These are phyloP conservation scores for Neurospora tetraspora DNA, from an alignment of 495 filamentous ascomycete genomes.

Conservation along the genomic window DNA sequence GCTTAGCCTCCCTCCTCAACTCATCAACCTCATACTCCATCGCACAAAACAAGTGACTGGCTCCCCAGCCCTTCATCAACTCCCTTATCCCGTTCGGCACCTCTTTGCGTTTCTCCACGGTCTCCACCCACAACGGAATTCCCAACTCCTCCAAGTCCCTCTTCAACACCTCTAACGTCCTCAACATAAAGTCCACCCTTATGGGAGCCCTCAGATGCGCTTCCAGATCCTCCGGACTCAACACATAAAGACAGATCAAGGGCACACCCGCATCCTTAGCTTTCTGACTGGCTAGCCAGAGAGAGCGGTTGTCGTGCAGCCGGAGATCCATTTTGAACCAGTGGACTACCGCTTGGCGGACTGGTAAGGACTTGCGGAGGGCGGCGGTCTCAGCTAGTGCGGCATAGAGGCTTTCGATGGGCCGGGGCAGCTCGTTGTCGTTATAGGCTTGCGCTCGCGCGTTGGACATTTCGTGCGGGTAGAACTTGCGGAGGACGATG, in stretches of 20 bases:
- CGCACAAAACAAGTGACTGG: conserved; percentile 61
- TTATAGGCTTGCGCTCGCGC: conserved; percentile 63
- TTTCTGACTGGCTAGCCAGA: conserved; percentile 56
- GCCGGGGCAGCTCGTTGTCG: conserved; percentile 52
- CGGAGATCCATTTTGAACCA: conserved; percentile 88
- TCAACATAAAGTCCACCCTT: conserved; percentile 70
- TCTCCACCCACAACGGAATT: conserved; percentile 74
- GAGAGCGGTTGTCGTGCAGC: conserved; percentile 59
- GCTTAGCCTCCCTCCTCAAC: conserved; percentile 56
- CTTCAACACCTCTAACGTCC: conserved; percentile 56
- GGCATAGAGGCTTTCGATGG: conserved; percentile 51
- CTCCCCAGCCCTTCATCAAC: conserved; percentile 62
- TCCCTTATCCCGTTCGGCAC: conserved; percentile 58
- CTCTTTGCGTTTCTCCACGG: conserved; percentile 51
- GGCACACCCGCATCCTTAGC: conserved; percentile 55
- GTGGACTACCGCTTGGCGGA: conserved; percentile 63
- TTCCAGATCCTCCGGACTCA: conserved; percentile 80
- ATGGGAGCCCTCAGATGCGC: conserved; percentile 67
- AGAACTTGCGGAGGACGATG: conserved; percentile 69
- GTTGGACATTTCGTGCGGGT: conserved; percentile 77
- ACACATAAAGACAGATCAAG: conserved; percentile 64
- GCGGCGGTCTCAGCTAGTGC: conserved; percentile 44
- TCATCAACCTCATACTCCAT: conserved; percentile 77
- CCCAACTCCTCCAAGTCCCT: conserved; percentile 56
- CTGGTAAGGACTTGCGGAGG: conserved; percentile 32